These are phyloP conservation scores for Colletotrichum sp. DNA, from an alignment of 2,329 filamentous ascomycete genomes.

Conservation along the genomic window DNA sequence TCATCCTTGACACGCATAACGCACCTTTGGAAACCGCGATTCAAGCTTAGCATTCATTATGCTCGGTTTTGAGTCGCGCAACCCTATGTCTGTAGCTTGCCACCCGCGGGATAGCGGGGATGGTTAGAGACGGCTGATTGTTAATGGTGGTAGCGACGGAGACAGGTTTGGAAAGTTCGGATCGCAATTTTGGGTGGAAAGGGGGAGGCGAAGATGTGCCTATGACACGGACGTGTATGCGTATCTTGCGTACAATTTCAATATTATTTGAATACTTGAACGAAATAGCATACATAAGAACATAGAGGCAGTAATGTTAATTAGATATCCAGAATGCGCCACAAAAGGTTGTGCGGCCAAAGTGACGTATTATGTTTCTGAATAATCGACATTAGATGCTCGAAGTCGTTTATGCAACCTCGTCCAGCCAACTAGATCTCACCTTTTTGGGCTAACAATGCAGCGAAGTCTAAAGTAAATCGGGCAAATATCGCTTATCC, in stretches of 20 bases:
- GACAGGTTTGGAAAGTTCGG: background rate
- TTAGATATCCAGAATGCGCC: background rate
- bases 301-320: background rate
- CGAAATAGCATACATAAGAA: background rate
- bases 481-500: background rate
- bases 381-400: background rate
- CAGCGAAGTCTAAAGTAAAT: background rate
- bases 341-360: background rate
- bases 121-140: background rate
- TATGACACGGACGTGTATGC: background rate
- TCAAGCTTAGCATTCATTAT: background rate
- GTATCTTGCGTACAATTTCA: background rate
- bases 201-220: background rate
- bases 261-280: background rate
- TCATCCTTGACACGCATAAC: background rate
- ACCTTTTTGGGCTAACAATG: background rate
- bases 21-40: background rate
- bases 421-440: background rate
- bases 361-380: background rate
- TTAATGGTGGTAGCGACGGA: background rate
- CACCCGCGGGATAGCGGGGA: background rate
- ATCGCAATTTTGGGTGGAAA: background rate
- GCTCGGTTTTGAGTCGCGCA: background rate
- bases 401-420: background rate
- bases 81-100: background rate